Conservation (phyloP, 495 filamentous ascomycete species). For the Daldinia bambusicola region DNA sequence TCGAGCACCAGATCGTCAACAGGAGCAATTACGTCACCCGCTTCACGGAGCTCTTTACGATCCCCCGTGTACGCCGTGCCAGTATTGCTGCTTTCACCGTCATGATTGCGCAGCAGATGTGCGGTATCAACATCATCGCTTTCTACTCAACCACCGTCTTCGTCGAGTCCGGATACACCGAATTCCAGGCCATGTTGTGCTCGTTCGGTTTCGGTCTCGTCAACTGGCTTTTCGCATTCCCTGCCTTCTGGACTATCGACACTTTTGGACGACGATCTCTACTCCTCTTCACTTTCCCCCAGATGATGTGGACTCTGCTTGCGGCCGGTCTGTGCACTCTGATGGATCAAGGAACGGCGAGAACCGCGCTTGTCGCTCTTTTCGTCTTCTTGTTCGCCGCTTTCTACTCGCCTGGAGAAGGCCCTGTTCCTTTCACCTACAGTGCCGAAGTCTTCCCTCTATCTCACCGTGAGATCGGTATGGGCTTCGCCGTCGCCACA, state of each 20-base stretch:
- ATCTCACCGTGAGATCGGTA: constrained; percentile 77
- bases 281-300: constrained; percentile 84
- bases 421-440: constrained; percentile 85
- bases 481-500: constrained; percentile 77
- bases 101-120: constrained; percentile 88
- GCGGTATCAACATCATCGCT: constrained; percentile 85
- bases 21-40: constrained; percentile 61
- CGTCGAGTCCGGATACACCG: constrained; percentile 65
- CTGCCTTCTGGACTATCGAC: constrained; percentile 86
- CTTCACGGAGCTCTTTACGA: constrained; percentile 66
- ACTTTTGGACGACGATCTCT: constrained; percentile 81
- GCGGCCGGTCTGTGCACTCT: constrained; percentile 77
- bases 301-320: constrained; percentile 83
- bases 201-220: constrained; percentile 84
- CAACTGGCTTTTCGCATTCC: constrained; percentile 86
- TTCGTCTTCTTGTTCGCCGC: constrained; percentile 77
- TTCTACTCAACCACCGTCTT: constrained; percentile 87
- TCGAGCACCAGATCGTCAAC: constrained; percentile 52
- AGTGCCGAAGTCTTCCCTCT: constrained; percentile 82
- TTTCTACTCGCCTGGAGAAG: constrained; percentile 84
- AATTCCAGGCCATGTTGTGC: constrained; percentile 70
- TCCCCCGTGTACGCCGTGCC: constrained; percentile 70
- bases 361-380: constrained; percentile 64
- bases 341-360: constrained; percentile 65
- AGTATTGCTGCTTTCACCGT: constrained; percentile 70